A percentile compares a stretch with the other conserved stretches of the same genome.
phyloP scores from a whole-genome alignment of 306 rosid species.

The Delonix regia region DNA sequence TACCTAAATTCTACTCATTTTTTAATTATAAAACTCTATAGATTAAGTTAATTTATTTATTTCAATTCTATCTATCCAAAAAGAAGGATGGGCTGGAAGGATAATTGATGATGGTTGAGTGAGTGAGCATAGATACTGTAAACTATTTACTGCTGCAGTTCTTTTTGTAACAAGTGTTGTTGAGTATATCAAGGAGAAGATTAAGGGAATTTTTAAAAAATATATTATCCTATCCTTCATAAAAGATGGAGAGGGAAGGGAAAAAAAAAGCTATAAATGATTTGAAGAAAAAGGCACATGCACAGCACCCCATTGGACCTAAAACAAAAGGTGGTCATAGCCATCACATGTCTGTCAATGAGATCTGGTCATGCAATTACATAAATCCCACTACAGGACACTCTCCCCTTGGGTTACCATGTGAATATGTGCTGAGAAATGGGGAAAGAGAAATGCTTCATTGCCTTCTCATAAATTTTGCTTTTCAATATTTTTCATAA shows the following conservation, averaged over 20 bases:
- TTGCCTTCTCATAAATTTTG: slow-evolving; percentile 29
- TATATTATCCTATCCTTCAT: not conserved
- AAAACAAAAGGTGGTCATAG: slow-evolving; percentile 53
- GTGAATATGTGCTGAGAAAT: slow-evolving; percentile 61
- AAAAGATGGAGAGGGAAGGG: not conserved
- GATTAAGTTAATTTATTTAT: too few relatives aligned
- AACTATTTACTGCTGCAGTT: slow-evolving; percentile 38
- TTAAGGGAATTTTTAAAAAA: slow-evolving; percentile 21
- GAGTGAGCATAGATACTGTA: slow-evolving; percentile 41
- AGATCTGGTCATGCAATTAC: slow-evolving; percentile 56
- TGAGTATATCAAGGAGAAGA: slow-evolving; percentile 34
- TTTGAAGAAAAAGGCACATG: slow-evolving; percentile 65
- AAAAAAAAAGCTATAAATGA: slow-evolving; percentile 27
- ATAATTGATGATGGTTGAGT: slow-evolving; percentile 43
- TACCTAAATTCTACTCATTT: too few relatives aligned
- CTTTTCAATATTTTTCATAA: not conserved
- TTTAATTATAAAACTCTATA: too few relatives aligned
- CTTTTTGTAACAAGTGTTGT: slow-evolving; percentile 31
- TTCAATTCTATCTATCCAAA: not conserved
- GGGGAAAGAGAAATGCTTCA: not conserved
- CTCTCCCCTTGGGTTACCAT: slow-evolving; percentile 51
- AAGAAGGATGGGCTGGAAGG: slow-evolving; percentile 44
- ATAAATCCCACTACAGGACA: slow-evolving; percentile 61
- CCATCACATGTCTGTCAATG: slow-evolving; percentile 78
- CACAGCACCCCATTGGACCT: slow-evolving; percentile 73